Conservation (phyloP, 1,139 yeast species). For the Pichia inconspicua region DNA sequence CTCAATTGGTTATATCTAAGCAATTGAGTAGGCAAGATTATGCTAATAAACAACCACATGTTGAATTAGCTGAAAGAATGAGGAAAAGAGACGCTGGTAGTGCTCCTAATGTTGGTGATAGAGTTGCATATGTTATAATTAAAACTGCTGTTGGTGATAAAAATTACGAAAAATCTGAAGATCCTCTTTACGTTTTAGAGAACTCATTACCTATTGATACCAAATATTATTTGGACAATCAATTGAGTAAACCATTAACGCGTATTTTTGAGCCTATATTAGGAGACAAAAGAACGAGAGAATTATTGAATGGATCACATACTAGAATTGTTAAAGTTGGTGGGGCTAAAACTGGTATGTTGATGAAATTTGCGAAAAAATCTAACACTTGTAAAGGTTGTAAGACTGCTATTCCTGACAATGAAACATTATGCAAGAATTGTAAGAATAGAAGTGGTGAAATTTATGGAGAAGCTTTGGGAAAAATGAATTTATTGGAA, state of each 20-base stretch:
- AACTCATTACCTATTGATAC: constrained; percentile 92
- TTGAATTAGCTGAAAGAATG: constrained; percentile 94
- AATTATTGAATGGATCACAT: constrained; percentile 71
- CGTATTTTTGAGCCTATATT: constrained; percentile 94
- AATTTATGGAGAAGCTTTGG: constrained; percentile 69
- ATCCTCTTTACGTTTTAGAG: constrained; percentile 87
- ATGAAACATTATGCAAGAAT: constrained; percentile 62
- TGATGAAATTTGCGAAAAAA: constrained; percentile 87
- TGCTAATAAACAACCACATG: constrained; percentile 95
- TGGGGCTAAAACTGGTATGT: constrained; percentile 45
- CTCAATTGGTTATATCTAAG: constrained; percentile 89
- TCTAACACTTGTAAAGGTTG: constrained; percentile 86
- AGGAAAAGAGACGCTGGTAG: constrained; percentile 93
- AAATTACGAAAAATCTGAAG: constrained; percentile 93
- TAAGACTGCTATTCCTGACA: constrained; percentile 57
- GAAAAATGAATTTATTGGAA: constrained; percentile 74
- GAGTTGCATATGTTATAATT: constrained; percentile 94
- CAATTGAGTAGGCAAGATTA: constrained; percentile 86
- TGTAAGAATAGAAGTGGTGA: constrained; percentile 72
- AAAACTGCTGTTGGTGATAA: constrained; percentile 72
- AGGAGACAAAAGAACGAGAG: constrained; percentile 78
- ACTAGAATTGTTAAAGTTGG: constrained; percentile 70
- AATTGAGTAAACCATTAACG: constrained; percentile 82
- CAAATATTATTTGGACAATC: constrained; percentile 88
- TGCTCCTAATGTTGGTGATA: constrained; percentile 94